Evolutionary conservation across 2,329 filamentous ascomycete genomes (phyloP).

Genomic region (Zymoseptoria ardabiliae): DNA sequence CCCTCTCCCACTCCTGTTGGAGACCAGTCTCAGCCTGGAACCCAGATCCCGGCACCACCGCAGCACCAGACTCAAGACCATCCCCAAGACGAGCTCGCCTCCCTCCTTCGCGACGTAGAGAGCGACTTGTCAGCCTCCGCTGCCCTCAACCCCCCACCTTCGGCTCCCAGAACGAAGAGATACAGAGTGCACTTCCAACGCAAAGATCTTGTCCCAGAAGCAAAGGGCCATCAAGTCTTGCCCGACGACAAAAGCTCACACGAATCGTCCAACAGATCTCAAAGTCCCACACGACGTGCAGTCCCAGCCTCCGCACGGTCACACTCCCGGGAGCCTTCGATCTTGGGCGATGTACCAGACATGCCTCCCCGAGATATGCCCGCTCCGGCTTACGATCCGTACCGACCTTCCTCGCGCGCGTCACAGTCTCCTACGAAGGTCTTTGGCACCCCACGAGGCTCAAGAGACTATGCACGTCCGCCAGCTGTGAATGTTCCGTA

Average conservation of each 20-base stretch:
- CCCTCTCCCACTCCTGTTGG: slow-evolving; percentile 11
- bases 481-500: slow-evolving; percentile 66
- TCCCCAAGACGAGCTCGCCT: slow-evolving; percentile 35
- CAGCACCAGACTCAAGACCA: slow-evolving; percentile 19
- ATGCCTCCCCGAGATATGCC: slow-evolving; percentile 53
- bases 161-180: slow-evolving; percentile 19
- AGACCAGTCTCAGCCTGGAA: slow-evolving; percentile 8
- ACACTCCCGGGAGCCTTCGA: slow-evolving; percentile 42
- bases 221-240: background rate
- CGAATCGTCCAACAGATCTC: slow-evolving; percentile 31
- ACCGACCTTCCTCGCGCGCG: slow-evolving; percentile 46
- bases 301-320: slow-evolving; percentile 38
- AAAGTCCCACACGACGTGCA: slow-evolving; percentile 38
- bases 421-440: slow-evolving; percentile 44
- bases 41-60: slow-evolving; percentile 2
- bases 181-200: slow-evolving; percentile 26
- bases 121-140: slow-evolving; percentile 23
- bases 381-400: slow-evolving; percentile 57
- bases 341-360: slow-evolving; percentile 43
- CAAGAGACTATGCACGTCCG: slow-evolving; percentile 61
- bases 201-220: background rate
- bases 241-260: slow-evolving; percentile 23
- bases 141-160: slow-evolving; percentile 14
- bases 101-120: slow-evolving; percentile 38
- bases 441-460: slow-evolving; percentile 32